Evolutionary conservation across 2,329 filamentous ascomycete genomes (phyloP), one percentile per base, ranked within the genome.

Genomic region (Scedosporium apiospermum): DNA sequence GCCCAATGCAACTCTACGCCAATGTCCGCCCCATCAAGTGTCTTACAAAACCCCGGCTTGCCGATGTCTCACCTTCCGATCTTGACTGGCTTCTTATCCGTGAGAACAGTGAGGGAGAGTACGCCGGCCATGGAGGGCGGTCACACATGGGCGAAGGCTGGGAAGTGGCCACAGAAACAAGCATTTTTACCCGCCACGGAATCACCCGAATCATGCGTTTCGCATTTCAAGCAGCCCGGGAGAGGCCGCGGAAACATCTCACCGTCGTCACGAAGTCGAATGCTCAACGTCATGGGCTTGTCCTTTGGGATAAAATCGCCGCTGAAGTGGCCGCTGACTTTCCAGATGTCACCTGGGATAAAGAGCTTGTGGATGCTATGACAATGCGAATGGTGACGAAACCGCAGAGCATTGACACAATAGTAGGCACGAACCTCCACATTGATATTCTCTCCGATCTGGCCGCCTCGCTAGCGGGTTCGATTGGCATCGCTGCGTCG

Each of bases 241-340:
- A 74, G 62, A 74, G 85, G n/a, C 80, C 82, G 0, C 77, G 78
- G 63, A 87, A 85, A 73, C 74, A 80, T 21, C 69, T 88, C 26
- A 88, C 84, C 0, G 78, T 88, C 1, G 85, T 88, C 18, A 87
- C 84, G 1, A 88, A 88, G 74, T 84, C 80, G 62, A 88, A 88
- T 69, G 84, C 85, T 0, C 84, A 87, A 72, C 75, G 85, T 1
- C 85, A 87, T 66, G 85, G 85, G 0, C 86, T 88, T 83, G 85
- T 88, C 0, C 78, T 88, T 66, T 88, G 86, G 86, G 86, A 88
- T 68, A 80, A 86, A 67, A 77, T 88, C 10, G 83, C 82, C 0
- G 70, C 72, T 1, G 74, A 78, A n/a, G 79, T 87, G 14, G 77
- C 79, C 0, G 77, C 73, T 62, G 83, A 86, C 0, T 88, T 82